These are phyloP conservation scores for Panellus pusillus DNA, from an alignment of 768 basidiomycete genomes.

Conservation along the genomic window DNA sequence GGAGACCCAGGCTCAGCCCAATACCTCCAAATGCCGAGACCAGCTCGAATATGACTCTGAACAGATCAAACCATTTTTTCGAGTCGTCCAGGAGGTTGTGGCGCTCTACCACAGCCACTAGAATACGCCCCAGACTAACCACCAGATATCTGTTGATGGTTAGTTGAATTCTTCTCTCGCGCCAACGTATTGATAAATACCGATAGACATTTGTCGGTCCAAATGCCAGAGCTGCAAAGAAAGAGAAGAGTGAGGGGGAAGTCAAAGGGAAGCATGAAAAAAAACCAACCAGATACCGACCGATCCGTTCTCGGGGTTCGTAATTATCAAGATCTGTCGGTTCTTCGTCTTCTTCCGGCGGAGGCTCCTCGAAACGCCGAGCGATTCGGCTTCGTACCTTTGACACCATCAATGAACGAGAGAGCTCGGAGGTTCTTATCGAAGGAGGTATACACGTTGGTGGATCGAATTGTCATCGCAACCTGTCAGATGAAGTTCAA, in stretches of 20 bases:
- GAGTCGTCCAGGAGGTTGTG: slow-evolving; percentile 53
- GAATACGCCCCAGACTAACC: slow-evolving; percentile 74
- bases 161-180: neutral
- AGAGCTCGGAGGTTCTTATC: neutral
- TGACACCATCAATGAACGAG: neutral
- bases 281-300: slow-evolving; percentile 33
- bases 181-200: slow-evolving; percentile 31
- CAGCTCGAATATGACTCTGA: slow-evolving; percentile 59
- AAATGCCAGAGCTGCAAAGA: slow-evolving; percentile 53
- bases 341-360: slow-evolving; percentile 51
- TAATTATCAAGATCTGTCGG: slow-evolving; percentile 39
- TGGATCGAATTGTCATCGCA: slow-evolving; percentile 63
- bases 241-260: slow-evolving; percentile 19
- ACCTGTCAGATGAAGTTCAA: slow-evolving; percentile 33
- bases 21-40: slow-evolving; percentile 70
- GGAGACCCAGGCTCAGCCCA: slow-evolving; percentile 67
- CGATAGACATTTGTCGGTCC: slow-evolving; percentile 59
- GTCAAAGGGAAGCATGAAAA: neutral
- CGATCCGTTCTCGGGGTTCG: slow-evolving; percentile 43
- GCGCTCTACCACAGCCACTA: slow-evolving; percentile 71
- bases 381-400: slow-evolving; percentile 69
- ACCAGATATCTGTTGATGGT: slow-evolving; percentile 65
- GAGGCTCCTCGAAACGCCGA: slow-evolving; percentile 64
- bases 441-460: slow-evolving; percentile 49
- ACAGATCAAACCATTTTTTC: slow-evolving; percentile 64